A percentile compares a stretch with the other conserved stretches of the same genome.
Evolutionary conservation across 768 basidiomycete genomes (phyloP).

Genomic region (Cantharellus anzutake): DNA sequence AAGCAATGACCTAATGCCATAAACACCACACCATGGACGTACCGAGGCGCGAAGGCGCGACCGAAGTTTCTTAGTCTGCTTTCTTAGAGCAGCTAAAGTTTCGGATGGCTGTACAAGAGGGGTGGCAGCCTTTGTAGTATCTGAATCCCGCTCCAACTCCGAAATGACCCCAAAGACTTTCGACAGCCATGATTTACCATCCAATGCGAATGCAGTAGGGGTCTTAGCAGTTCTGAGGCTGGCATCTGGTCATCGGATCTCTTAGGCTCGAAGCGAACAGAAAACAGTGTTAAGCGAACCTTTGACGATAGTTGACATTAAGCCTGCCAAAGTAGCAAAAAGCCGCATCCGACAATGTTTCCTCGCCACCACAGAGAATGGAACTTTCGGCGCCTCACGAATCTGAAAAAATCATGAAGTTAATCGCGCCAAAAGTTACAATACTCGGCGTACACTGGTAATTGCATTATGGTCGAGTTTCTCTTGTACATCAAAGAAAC

Average conservation of each 20-base stretch:
- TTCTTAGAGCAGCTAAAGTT: conserved; percentile 26
- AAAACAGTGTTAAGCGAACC: no score
- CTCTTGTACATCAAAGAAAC: conserved; percentile 64
- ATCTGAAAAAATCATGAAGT: conserved; percentile 25
- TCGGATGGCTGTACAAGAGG: conserved; percentile 14
- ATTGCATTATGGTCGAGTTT: conserved; percentile 14
- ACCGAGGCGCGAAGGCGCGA: conserved; percentile 14
- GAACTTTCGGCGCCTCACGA: conserved; percentile 38
- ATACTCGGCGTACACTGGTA: no score
- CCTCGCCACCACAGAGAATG: conserved; percentile 55
- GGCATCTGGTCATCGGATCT: no score
- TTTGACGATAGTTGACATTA: conserved; percentile 14
- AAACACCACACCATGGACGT: not conserved
- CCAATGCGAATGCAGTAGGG: conserved; percentile 37
- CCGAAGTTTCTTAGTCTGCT: conserved; percentile 22
- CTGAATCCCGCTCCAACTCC: conserved; percentile 35
- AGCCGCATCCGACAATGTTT: conserved; percentile 48
- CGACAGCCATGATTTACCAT: conserved; percentile 66
- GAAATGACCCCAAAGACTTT: conserved; percentile 29
- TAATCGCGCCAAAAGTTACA: not conserved
- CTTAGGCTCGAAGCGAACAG: no score
- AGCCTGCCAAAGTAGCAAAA: conserved; percentile 52
- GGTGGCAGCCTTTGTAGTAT: conserved; percentile 35
- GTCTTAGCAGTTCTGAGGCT: conserved; percentile 18
- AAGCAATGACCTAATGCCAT: not conserved